phyloP scores from a whole-genome alignment of 2,329 filamentous ascomycete genomes.

The Septoria linicola region DNA sequence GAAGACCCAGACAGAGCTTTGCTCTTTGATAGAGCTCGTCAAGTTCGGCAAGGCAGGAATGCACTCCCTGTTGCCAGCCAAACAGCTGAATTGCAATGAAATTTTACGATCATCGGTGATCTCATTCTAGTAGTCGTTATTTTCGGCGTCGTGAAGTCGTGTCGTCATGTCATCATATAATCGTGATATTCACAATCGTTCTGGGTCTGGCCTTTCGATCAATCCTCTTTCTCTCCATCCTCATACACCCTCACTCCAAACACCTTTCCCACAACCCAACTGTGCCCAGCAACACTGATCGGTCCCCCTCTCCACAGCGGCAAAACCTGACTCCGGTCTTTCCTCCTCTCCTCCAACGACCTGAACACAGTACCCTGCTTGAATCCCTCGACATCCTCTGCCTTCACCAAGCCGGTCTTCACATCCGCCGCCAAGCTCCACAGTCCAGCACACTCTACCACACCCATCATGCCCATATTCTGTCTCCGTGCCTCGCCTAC shows the following conservation, averaged over 20 bases:
- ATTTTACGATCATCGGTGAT: too few relatives aligned
- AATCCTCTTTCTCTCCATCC: slow-evolving; percentile 30
- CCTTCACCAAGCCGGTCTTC: slow-evolving; percentile 33
- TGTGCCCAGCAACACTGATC: slow-evolving; percentile 36
- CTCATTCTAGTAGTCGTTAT: too few relatives aligned
- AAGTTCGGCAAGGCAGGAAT: too few relatives aligned
- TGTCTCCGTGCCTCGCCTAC: slow-evolving; percentile 26
- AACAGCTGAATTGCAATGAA: too few relatives aligned
- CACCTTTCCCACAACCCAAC: slow-evolving; percentile 36
- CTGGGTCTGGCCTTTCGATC: slow-evolving; percentile 6
- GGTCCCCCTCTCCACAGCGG: slow-evolving; percentile 40
- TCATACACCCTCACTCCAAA: slow-evolving; percentile 38
- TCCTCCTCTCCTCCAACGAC: slow-evolving; percentile 33
- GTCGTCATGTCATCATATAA: background rate
- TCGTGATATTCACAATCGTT: background rate
- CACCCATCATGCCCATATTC: slow-evolving; percentile 25
- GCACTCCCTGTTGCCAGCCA: too few relatives aligned
- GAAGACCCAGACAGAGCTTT: too few relatives aligned
- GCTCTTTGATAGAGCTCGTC: too few relatives aligned
- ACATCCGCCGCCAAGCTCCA: slow-evolving; percentile 38
- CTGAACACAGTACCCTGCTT: slow-evolving; percentile 36
- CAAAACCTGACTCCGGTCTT: slow-evolving; percentile 36
- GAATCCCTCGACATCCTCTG: slow-evolving; percentile 37
- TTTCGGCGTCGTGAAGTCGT: too few relatives aligned
- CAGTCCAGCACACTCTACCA: slow-evolving; percentile 36